Evolutionary conservation across 108 stramenopile genomes (phyloP).

Genomic region (Nitzschia putrida): DNA sequence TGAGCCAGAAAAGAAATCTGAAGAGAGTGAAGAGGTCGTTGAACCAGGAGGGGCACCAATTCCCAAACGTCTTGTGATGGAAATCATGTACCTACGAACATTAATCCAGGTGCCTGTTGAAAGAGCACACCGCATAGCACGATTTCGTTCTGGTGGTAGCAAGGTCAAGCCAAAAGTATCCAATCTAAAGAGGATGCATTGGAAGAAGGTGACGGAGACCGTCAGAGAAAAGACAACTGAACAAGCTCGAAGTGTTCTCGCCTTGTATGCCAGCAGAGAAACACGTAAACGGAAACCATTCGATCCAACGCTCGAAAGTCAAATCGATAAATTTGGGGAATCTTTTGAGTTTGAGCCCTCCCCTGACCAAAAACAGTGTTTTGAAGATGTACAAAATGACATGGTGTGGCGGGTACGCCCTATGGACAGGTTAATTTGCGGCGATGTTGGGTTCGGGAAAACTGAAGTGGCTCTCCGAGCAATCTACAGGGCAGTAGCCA

Average conservation of each 20-base stretch:
- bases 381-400: slow-evolving; percentile 90
- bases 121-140: slow-evolving; percentile 75
- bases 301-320: slow-evolving; percentile 61
- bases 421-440: slow-evolving; percentile 95
- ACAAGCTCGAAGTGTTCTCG: slow-evolving; percentile 78
- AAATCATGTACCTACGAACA: slow-evolving; percentile 73
- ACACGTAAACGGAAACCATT: slow-evolving; percentile 67
- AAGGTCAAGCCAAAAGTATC: slow-evolving; percentile 72
- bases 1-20: slow-evolving; percentile 52
- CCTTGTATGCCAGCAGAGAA: slow-evolving; percentile 65
- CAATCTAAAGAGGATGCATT: slow-evolving; percentile 70
- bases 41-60: slow-evolving; percentile 71
- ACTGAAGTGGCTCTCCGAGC: slow-evolving; percentile 95
- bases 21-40: slow-evolving; percentile 66
- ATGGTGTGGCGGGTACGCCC: slow-evolving; percentile 92
- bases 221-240: slow-evolving; percentile 75
- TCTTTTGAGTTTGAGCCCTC: slow-evolving; percentile 84
- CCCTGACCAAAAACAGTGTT: slow-evolving; percentile 81
- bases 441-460: slow-evolving; percentile 98
- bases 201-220: slow-evolving; percentile 72
- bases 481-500: slow-evolving; percentile 75
- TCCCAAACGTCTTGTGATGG: slow-evolving; percentile 69
- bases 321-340: slow-evolving; percentile 68
- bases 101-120: slow-evolving; percentile 84
- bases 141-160: slow-evolving; percentile 78